Base-by-base conservation (phyloP, 768 basidiomycete genomes). In the Macrolepiota albuminosa region DNA sequence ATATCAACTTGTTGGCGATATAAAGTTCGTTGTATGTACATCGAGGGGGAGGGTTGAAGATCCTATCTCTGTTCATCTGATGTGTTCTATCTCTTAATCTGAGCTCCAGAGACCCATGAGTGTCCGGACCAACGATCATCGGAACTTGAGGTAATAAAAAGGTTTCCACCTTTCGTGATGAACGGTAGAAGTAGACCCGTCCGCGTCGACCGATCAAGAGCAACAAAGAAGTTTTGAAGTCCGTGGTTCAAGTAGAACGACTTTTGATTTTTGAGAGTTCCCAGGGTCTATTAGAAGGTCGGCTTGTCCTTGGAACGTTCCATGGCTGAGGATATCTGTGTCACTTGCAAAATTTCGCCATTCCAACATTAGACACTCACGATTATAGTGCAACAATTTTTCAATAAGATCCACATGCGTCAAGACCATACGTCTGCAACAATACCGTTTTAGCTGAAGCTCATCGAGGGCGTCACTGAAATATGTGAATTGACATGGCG, bases 321-420 rank as follows among this genome's bases (percentile, higher is more conserved):
- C 78, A 80, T 80, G 57, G 79, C 81, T 82, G 31, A 7, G 26
- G 13, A 42, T 14, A 24, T 16, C 21, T 9, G 18, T 11, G 33
- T 31, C 26, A 37, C 50, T 13, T 2, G 14, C 16, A 13, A 16
- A 37, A 33, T 34, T 46, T 51, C 39, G 4, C 39, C 14, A 58
- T 13, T 13, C 34, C 18, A 8, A 43, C 39, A 21, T 46, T 56
- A 46, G 59, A 18, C 78, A 56, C 89, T 66, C 54, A 97, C 95
- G 94, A 73, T 95, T 96, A 72, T 96, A 98, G 68, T 96, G 93
- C 26, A 98, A 78, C 18, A 98, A 81, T 74, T 98, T 98, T 76
- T 98, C 96, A 66, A 98, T 98, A 63, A 98, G 81, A 75, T 98
- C 96, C 58, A 98, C 96, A 71, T 98, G 96, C 0, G 96, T 98